Base-by-base conservation (phyloP, 345 rosid genomes). In the Turnera subulata region DNA sequence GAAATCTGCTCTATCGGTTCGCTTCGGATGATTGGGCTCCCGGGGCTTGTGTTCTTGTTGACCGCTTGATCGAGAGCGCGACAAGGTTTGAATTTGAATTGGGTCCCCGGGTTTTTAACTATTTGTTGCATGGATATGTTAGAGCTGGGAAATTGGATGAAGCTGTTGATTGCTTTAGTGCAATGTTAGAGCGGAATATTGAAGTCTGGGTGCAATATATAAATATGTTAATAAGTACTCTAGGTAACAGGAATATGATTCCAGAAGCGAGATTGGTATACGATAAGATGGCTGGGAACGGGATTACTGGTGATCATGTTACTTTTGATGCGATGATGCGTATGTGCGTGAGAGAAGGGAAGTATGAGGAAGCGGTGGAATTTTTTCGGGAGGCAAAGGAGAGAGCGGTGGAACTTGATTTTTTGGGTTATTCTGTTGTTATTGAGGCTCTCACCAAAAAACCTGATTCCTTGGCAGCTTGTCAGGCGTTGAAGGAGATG, bases 401-500 rank as follows among this genome's bases (percentile, higher is more conserved):
- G 40, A 70, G 70, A 58, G 89, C 91, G 63, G 32, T 63, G 13
- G 63, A 80, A 55, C 84, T 87, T 29, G 83, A 91, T 49, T 65
- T 66, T 14, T 64, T 43, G 44, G 76, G 65, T 1, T 82, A 82
- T 56, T 63, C 63, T 59, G 23, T 68, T 65, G 77, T 59, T 29
- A 68, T 91, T 65, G 76, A 66, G 29, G 86, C 82, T 67, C 65
- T 73, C 19, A 79, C 84, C 50, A 64, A 32, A 74, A 78, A 62
- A 18, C 62, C 62, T 6, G 60, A 82, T 79, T 65, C 66, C 63
- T 61, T 20, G 48, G 53, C 56, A 67, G 91, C 83, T n/a, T 50
- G 66, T 43, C 58, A 58, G 60, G 65, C 83, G 59, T 66, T 87
- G 83, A 71, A 63, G 66, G 89, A 87, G 70, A 83, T 90, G 84